Evolutionary conservation across 1,284 basidiomycete genomes (phyloP).

Genomic region (Xanthoconium separans): DNA sequence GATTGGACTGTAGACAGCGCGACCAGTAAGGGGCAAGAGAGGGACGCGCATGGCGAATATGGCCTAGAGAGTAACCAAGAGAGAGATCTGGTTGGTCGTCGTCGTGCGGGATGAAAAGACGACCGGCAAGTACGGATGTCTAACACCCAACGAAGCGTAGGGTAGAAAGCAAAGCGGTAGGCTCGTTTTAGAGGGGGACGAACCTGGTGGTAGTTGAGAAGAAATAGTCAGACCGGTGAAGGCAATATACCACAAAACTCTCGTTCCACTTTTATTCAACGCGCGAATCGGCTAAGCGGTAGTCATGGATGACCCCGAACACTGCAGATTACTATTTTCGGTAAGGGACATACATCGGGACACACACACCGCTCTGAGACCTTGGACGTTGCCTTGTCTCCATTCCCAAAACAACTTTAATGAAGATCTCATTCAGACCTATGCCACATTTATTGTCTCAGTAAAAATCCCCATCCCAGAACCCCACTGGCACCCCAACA

Average conservation of each 20-base stretch:
- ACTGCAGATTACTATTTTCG: conserved; percentile 12
- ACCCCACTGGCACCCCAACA: neutral
- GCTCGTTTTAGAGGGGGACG: neutral
- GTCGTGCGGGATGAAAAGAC: neutral
- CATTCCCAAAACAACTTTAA: too few species aligned
- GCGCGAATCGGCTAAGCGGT: conserved; percentile 20
- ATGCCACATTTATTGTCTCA: too few species aligned
- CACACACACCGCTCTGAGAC: too few species aligned
- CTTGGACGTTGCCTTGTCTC: too few species aligned
- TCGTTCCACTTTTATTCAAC: conserved; percentile 31
- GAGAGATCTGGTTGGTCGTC: neutral
- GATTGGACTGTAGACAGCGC: conserved; percentile 66
- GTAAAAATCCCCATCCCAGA: neutral
- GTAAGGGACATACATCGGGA: neutral
- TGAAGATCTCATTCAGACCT: too few species aligned
- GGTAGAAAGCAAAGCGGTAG: neutral
- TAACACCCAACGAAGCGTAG: neutral
- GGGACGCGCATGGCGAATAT: conserved; percentile 48
- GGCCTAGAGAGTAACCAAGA: too few species aligned
- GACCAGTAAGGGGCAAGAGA: conserved; percentile 59
- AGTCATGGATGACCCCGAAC: conserved; percentile 19
- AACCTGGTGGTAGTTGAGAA: neutral
- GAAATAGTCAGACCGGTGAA: too few species aligned
- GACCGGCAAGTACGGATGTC: neutral
- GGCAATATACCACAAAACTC: conserved; percentile 4